Conservation (phyloP, 441 rosid species). For the Populus hybrid region DNA sequence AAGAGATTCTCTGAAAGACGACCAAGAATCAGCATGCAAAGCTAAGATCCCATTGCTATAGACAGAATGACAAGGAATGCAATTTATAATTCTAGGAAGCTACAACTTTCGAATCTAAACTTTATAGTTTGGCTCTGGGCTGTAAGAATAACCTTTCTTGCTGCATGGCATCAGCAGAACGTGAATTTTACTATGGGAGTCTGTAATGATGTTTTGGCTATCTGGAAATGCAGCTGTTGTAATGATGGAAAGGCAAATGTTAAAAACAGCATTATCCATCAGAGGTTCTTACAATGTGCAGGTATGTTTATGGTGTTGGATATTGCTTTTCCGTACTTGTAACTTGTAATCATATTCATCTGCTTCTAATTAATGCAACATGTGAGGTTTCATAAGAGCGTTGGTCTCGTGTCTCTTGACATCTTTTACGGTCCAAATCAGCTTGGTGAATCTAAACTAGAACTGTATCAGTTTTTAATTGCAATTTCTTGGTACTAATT, state of each 20-base stretch:
- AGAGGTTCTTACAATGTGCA: neutral
- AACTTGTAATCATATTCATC: neutral
- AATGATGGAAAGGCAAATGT: neutral
- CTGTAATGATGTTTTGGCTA: neutral
- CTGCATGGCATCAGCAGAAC: neutral
- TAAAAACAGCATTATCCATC: neutral
- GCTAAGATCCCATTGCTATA: neutral
- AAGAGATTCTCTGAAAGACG: neutral
- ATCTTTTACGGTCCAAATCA: neutral
- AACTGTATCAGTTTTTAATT: neutral
- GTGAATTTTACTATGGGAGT: neutral
- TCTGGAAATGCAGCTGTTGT: neutral
- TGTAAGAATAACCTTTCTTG: neutral
- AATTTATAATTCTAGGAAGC: neutral
- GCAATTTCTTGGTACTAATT: neutral
- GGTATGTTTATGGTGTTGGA: neutral
- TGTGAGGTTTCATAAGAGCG: neutral
- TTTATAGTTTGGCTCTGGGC: neutral
- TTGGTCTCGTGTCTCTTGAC: neutral
- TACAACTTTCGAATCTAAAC: neutral
- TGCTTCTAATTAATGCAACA: neutral
- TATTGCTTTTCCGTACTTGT: neutral
- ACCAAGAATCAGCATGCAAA: neutral
- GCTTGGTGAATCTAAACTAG: neutral
- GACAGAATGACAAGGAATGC: neutral